Conservation (phyloP, 1,284 basidiomycete genomes). For the Apiotrichum gracile region DNA sequence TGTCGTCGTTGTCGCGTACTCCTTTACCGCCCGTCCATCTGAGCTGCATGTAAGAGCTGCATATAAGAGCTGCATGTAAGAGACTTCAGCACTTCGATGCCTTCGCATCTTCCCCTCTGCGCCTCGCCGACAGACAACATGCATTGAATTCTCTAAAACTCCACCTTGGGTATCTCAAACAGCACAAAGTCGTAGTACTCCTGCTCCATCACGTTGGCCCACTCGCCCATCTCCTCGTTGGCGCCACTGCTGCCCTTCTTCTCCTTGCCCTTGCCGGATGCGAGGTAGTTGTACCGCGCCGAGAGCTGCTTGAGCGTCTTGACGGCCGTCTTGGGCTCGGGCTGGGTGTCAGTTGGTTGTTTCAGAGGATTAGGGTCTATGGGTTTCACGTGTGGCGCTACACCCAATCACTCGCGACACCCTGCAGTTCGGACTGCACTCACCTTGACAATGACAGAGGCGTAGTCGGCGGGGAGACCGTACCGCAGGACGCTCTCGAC, state of each 20-base stretch:
- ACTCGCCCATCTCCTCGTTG: constrained; percentile 69
- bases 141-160: constrained; percentile 16
- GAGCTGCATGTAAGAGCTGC: too few relatives aligned
- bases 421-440: constrained; percentile 10
- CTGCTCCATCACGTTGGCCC: constrained; percentile 82
- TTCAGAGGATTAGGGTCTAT: too few relatives aligned
- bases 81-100: too few relatives aligned
- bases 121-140: constrained; percentile 4
- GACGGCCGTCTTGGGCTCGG: constrained; percentile 77
- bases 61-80: too few relatives aligned
- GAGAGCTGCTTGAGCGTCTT: constrained; percentile 71
- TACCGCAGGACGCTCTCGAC: constrained; percentile 94
- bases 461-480: constrained; percentile 88
- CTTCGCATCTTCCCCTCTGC: too few relatives aligned
- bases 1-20: too few relatives aligned
- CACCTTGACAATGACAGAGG: constrained; percentile 75
- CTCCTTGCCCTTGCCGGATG: constrained; percentile 36
- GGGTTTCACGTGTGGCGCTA: too few relatives aligned
- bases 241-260: constrained; percentile 15
- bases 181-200: constrained; percentile 91
- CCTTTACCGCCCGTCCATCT: too few relatives aligned
- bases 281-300: constrained; percentile 72
- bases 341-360: constrained; percentile 56
- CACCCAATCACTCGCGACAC: too few relatives aligned
- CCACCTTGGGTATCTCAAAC: constrained; percentile 55